A percentile compares a stretch with the other conserved stretches of the same genome.
Conservation (phyloP, 495 filamentous ascomycete species). For the Hypoxylon intermedium region DNA sequence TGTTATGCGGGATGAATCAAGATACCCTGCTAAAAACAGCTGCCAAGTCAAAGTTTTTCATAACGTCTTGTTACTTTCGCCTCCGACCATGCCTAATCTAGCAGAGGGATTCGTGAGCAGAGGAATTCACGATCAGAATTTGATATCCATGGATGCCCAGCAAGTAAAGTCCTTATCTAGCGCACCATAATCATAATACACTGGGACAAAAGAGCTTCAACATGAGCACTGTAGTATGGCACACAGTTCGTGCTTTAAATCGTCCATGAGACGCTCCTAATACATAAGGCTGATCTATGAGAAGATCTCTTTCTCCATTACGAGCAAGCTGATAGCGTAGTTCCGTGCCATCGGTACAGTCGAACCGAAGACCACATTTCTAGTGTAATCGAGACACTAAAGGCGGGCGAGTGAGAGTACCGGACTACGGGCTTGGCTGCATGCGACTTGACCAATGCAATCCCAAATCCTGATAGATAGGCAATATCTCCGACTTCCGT, state of each 20-base stretch:
- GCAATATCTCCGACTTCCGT: conserved; percentile 20
- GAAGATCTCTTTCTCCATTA: neutral
- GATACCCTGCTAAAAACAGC: neutral
- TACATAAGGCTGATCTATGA: neutral
- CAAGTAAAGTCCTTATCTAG: neutral
- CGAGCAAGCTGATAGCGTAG: neutral
- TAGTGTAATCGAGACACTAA: neutral
- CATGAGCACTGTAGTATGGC: neutral
- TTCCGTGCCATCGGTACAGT: neutral
- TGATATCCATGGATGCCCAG: conserved; percentile 2
- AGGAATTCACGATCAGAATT: neutral
- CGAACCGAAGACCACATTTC: neutral
- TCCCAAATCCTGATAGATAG: conserved; percentile 4
- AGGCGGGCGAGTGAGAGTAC: neutral
- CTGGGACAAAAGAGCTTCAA: neutral
- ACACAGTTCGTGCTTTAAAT: neutral
- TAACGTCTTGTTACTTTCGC: neutral
- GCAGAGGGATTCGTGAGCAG: neutral
- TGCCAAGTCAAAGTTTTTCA: conserved; percentile 2
- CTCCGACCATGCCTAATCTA: neutral
- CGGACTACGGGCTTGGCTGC: neutral
- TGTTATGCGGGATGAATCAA: neutral
- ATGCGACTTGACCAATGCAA: conserved; percentile 14
- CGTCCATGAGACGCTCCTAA: neutral
- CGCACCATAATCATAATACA: neutral